phyloP scores from a whole-genome alignment of 2,329 filamentous ascomycete species.

The Cercospora sojina region DNA sequence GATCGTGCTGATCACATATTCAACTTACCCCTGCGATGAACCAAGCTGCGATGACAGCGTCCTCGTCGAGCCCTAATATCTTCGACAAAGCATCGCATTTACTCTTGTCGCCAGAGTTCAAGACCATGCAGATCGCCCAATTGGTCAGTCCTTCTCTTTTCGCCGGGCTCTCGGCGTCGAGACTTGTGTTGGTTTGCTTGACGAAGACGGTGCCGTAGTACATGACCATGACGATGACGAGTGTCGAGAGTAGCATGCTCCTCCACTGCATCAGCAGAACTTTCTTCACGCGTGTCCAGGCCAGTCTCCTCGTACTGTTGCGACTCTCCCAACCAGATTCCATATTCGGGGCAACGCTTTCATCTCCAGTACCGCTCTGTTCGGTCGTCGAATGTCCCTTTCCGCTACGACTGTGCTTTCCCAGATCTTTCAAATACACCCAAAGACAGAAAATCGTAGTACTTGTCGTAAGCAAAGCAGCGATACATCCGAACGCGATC shows the following conservation, averaged over 20 bases:
- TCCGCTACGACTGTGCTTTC: constrained; percentile 3
- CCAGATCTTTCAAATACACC: constrained; percentile 34
- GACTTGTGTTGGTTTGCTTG: constrained; percentile 61
- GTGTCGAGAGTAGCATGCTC: constrained; percentile 73
- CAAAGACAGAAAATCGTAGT: constrained; percentile 41
- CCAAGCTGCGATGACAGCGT: constrained; percentile 69
- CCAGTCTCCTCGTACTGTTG: constrained; percentile 22
- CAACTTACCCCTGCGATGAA: constrained; percentile 59
- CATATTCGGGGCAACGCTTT: constrained; percentile 11
- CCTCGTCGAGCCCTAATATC: constrained; percentile 57
- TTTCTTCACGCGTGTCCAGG: constrained; percentile 67
- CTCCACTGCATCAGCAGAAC: constrained; percentile 81
- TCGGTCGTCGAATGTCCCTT: neutral
- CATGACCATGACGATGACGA: constrained; percentile 76
- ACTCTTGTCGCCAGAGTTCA: constrained; percentile 58
- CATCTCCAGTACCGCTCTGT: neutral
- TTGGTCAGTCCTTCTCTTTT: constrained; percentile 50
- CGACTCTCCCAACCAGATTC: constrained; percentile 4
- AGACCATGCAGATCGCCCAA: constrained; percentile 67
- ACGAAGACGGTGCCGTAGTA: constrained; percentile 83
- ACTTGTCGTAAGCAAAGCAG: constrained; percentile 37
- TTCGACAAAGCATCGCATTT: constrained; percentile 59
- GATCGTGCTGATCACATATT: neutral
- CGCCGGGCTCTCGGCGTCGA: constrained; percentile 52
- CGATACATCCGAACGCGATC: constrained; percentile 36